Base-by-base conservation (phyloP, 2,329 filamentous ascomycete genomes). In the Verticillium zaregamsianum region DNA sequence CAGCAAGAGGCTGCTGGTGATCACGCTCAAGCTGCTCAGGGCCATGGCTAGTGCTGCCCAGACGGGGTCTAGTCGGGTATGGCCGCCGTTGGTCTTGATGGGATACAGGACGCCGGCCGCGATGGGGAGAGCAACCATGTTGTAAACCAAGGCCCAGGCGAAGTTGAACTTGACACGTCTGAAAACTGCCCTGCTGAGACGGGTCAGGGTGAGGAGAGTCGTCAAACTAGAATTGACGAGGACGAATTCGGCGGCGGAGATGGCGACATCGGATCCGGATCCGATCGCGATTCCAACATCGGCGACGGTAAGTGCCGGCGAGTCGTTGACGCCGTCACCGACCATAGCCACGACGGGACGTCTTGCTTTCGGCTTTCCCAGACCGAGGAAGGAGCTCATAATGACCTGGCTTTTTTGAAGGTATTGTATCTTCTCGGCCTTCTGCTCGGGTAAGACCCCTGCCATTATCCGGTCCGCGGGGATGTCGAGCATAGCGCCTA, bases 41-140 rank as follows among this genome's bases (percentile, higher is more conserved):
- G 94, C 94, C 94, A 97, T 98, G 1, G 93, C 93, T 72, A 97
- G 76, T 66, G 88, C 90, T 5, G 93, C 94, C 93, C 93, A 97
- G 1, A 91, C 90, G 0, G 90, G 90, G 72, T 91, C 88, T 55
- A 93, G 76, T 63, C 84, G 78, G 25, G 92, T 75, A 71, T 90
- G 89, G 32, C 72, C 71, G 2, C 80, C 82, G 4, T 73, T 72
- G 55, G 79, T 80, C 59, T 69, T 72, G 57, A 88, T 66, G 2
- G 83, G 77, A 73, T 91, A 96, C 63, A 96, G 78, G 45, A 89
- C 89, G 1, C 92, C 92, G 0, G 92, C 92, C 0, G 92, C 92
- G 61, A 96, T 82, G 1, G 92, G 92, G 62, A 96, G 82, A 8
- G 91, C 89, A 58, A 90, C 73, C 49, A 90, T 67, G 71, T 96